Percentiles rank a stretch among this genome's conserved stretches.
phyloP scores from a whole-genome alignment of 2,329 filamentous ascomycete genomes.

The Paecilomyces sp. region DNA sequence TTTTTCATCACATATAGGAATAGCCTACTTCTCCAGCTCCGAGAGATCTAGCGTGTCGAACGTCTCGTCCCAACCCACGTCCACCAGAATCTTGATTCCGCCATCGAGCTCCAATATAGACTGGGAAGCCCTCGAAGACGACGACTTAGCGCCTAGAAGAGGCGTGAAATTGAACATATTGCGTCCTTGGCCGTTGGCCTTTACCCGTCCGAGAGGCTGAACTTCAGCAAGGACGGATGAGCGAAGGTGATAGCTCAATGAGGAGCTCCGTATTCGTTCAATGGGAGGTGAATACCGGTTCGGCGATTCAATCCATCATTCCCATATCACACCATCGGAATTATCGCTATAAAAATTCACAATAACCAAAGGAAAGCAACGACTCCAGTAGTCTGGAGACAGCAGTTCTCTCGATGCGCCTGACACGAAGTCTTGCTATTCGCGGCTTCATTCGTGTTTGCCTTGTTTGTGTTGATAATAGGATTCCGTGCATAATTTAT shows the following conservation, averaged over 20 bases:
- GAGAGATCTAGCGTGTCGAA: conserved; percentile 78
- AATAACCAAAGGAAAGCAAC: not conserved
- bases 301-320: not conserved
- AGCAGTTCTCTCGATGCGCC: not conserved
- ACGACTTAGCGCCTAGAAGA: conserved; percentile 79
- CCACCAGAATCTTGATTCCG: conserved; percentile 88
- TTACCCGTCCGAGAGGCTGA: not conserved
- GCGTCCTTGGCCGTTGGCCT: conserved; percentile 2
- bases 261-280: not conserved
- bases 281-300: not conserved
- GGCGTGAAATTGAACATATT: conserved; percentile 94
- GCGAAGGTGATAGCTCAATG: not conserved
- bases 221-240: not conserved
- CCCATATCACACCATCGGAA: not conserved
- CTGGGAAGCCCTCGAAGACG: conserved; percentile 74
- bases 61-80: conserved; percentile 90
- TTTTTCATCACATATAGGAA: conserved; percentile 8
- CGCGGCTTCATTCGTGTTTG: conserved; percentile 4
- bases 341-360: not conserved
- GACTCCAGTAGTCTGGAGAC: not conserved
- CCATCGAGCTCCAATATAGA: conserved; percentile 96
- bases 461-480: conserved; percentile 4
- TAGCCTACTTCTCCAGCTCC: conserved; percentile 75
- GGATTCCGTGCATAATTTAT: not conserved
- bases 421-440: not conserved